These are phyloP conservation scores for Lachancea sp. DNA, from an alignment of 805 yeast genomes.

Conservation along the genomic window DNA sequence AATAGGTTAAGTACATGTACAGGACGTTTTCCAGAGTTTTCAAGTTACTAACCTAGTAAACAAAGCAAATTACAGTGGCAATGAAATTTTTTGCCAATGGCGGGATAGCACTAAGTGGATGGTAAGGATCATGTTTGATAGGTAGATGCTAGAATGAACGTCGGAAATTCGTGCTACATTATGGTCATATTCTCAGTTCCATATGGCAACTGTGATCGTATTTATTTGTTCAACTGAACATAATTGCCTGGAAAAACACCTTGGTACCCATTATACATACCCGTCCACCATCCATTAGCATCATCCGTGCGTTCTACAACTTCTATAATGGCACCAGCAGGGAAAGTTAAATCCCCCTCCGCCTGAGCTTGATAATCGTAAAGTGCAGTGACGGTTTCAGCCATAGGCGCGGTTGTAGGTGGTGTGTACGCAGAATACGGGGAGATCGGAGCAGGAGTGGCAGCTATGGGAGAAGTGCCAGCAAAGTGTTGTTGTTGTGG, in stretches of 20 bases:
- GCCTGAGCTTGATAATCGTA: slow-evolving; percentile 93
- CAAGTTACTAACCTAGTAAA: no score
- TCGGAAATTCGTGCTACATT: no score
- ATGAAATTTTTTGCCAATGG: no score
- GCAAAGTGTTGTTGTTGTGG: slow-evolving; percentile 10
- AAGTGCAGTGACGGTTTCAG: slow-evolving; percentile 75
- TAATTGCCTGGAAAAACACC: slow-evolving; percentile 97
- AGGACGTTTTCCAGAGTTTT: no score
- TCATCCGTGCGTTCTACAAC: slow-evolving; percentile 77
- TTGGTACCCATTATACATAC: slow-evolving; percentile 70
- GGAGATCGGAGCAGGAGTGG: slow-evolving; percentile 30
- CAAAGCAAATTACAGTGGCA: no score
- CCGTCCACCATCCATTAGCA: slow-evolving; percentile 98
- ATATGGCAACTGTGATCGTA: no score
- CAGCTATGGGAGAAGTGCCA: slow-evolving; percentile 25
- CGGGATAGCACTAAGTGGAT: no score
- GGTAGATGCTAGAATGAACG: no score
- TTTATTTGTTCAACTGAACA: slow-evolving; percentile 57
- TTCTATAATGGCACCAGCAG: slow-evolving; percentile 83
- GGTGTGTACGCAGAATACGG: slow-evolving; percentile 31
- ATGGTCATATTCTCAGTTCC: no score
- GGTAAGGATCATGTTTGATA: no score
- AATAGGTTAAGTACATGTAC: no score
- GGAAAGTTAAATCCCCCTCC: slow-evolving; percentile 80
- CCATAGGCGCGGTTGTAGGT: slow-evolving; percentile 19